Evolutionary conservation across 331 rosid genomes (phyloP).

Genomic region (Acacia pycnantha): DNA sequence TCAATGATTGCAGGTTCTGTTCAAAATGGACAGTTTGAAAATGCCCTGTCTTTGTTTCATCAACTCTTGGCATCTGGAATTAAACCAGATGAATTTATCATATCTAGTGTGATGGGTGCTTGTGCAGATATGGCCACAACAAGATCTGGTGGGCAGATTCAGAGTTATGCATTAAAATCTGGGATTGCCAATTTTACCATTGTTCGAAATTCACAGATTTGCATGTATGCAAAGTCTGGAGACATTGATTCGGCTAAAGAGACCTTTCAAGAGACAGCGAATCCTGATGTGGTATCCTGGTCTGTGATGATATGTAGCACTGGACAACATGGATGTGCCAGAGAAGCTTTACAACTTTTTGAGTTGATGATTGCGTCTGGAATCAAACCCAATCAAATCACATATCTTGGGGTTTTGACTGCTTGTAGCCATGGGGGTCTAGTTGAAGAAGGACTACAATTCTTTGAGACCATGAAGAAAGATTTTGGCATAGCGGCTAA

Average conservation of each 20-base stretch:
- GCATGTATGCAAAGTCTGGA: constrained; percentile 69
- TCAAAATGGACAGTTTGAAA: constrained; percentile 45
- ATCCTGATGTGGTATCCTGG: constrained; percentile 62
- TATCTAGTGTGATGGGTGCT: constrained; percentile 51
- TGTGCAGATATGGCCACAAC: constrained; percentile 50
- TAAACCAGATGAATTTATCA: constrained; percentile 51
- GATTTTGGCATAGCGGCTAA: constrained; percentile 40
- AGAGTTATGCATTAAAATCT: constrained; percentile 44
- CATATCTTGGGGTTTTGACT: constrained; percentile 50
- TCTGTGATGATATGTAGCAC: constrained; percentile 54
- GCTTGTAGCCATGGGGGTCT: constrained; percentile 73
- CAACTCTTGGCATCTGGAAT: constrained; percentile 35
- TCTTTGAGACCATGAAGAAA: constrained; percentile 48
- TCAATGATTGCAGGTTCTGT: constrained; percentile 54
- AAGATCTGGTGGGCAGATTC: constrained; percentile 59
- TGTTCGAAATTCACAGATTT: constrained; percentile 56
- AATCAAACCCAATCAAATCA: constrained; percentile 48
- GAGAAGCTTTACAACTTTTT: constrained; percentile 48
- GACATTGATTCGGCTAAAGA: constrained; percentile 40
- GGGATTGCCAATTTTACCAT: constrained; percentile 35
- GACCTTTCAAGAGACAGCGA: constrained; percentile 46
- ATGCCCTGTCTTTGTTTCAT: constrained; percentile 43
- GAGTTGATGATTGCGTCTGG: constrained; percentile 46
- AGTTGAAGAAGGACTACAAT: constrained; percentile 51
- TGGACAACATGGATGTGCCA: constrained; percentile 60